Evolutionary conservation across 805 yeast species (phyloP).

Genomic region (Cyberlindnera sargentensis): DNA sequence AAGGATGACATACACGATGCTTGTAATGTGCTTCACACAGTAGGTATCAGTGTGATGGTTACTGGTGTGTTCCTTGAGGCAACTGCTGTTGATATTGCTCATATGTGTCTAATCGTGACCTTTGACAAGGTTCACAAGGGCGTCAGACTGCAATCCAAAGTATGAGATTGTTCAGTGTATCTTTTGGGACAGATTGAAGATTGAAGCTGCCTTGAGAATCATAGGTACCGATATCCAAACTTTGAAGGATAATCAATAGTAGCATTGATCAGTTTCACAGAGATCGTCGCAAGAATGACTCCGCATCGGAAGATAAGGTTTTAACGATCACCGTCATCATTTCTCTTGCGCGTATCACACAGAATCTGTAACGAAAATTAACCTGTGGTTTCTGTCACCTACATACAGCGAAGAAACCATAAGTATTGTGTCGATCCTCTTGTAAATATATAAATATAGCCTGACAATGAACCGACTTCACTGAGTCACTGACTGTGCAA

Average conservation of each 20-base stretch:
- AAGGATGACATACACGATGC: slow-evolving; percentile 30
- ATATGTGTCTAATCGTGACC: slow-evolving; percentile 31
- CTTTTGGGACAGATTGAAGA: slow-evolving; percentile 8
- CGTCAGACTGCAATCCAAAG: slow-evolving; percentile 15
- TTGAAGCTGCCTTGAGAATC: slow-evolving; percentile 26
- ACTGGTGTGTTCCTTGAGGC: slow-evolving; percentile 48
- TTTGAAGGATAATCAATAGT: slow-evolving; percentile 37
- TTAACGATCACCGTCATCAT: too few species aligned
- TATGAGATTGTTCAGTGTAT: slow-evolving; percentile 4
- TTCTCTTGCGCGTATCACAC: too few species aligned
- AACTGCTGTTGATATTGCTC: slow-evolving; percentile 45
- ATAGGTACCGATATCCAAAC: slow-evolving; percentile 28
- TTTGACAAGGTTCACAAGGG: slow-evolving; percentile 11
- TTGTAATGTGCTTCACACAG: slow-evolving; percentile 27
- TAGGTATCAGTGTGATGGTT: slow-evolving; percentile 38
- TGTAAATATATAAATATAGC: too few species aligned
- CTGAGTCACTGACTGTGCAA: too few species aligned
- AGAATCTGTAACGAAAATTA: too few species aligned
- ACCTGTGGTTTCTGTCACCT: too few species aligned
- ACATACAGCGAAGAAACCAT: too few species aligned
- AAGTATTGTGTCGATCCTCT: too few species aligned
- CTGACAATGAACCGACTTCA: too few species aligned
- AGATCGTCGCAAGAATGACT: slow-evolving; percentile 31
- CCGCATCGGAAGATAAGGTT: slow-evolving; percentile 44
- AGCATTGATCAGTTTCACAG: slow-evolving; percentile 29